These are phyloP conservation scores for Geranium incanum DNA, from an alignment of 441 rosid species.

Conservation along the genomic window DNA sequence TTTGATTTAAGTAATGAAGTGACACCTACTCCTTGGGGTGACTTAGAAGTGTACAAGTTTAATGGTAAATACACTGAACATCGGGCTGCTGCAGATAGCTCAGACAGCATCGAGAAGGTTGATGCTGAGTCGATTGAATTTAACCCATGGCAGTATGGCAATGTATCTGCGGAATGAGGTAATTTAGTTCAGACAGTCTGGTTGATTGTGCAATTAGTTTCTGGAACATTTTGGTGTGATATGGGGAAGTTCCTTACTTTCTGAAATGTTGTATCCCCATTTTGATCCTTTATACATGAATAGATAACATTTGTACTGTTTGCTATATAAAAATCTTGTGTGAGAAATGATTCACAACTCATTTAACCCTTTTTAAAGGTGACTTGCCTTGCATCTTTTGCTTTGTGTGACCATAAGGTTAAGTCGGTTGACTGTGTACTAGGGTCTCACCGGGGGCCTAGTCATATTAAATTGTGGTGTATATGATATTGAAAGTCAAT, in stretches of 20 bases:
- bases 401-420: too few relatives aligned
- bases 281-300: background rate
- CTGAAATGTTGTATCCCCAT: background rate
- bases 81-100: slow-evolving; percentile 47
- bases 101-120: slow-evolving; percentile 33
- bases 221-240: slow-evolving; percentile 20
- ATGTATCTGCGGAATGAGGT: slow-evolving; percentile 39
- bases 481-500: background rate
- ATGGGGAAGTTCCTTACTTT: slow-evolving; percentile 11
- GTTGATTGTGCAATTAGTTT: slow-evolving; percentile 20
- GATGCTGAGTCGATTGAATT: slow-evolving; percentile 42
- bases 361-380: background rate
- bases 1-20: slow-evolving; percentile 66
- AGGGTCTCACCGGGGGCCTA: too few relatives aligned
- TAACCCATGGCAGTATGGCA: slow-evolving; percentile 59
- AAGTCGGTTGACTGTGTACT: too few relatives aligned
- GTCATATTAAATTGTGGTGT: too few relatives aligned
- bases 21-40: slow-evolving; percentile 93
- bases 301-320: background rate
- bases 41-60: slow-evolving; percentile 75
- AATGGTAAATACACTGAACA: slow-evolving; percentile 72
- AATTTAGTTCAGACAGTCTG: background rate
- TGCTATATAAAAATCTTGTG: background rate
- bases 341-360: background rate
- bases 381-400: too few relatives aligned